Percentiles rank a stretch among this genome's conserved stretches.
phyloP scores from a whole-genome alignment of 2,329 filamentous ascomycete genomes.

The Exophiala oligosperma region DNA sequence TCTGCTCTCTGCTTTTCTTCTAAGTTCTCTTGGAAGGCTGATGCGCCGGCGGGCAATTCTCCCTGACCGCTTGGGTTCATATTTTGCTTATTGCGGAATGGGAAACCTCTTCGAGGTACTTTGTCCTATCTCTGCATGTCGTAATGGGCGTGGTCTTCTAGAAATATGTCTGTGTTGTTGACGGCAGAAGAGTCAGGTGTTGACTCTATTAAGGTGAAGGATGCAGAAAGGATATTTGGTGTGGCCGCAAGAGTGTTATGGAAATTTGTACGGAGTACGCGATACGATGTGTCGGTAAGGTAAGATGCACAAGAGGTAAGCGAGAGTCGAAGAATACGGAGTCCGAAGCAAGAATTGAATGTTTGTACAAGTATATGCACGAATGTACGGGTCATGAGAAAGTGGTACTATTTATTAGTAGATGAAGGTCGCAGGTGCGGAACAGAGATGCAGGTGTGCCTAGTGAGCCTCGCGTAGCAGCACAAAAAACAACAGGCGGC shows the following conservation, averaged over 20 bases:
- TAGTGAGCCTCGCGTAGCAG: no score
- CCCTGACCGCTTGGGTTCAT: conserved; percentile 29
- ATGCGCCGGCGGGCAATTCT: conserved; percentile 16
- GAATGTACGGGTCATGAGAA: not conserved
- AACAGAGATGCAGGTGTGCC: no score
- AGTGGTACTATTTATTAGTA: no score
- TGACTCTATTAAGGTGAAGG: not conserved
- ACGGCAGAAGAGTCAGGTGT: not conserved
- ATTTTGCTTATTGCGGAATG: not conserved
- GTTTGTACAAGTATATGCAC: not conserved
- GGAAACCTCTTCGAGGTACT: not conserved
- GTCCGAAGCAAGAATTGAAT: not conserved
- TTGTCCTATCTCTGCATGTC: not conserved
- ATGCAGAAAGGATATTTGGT: not conserved
- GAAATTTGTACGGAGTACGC: not conserved
- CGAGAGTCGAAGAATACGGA: not conserved
- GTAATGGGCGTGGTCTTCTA: not conserved
- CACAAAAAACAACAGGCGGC: no score
- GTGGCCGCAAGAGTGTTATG: not conserved
- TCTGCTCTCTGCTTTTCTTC: conserved; percentile 27
- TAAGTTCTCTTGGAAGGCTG: conserved; percentile 25
- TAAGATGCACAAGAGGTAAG: not conserved
- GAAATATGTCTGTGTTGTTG: not conserved
- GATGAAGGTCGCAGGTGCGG: no score
- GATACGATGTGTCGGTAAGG: not conserved